A percentile compares a stretch with the other conserved stretches of the same genome.
Evolutionary conservation across 805 yeast genomes (phyloP).

Genomic region (Teunomyces stri): DNA sequence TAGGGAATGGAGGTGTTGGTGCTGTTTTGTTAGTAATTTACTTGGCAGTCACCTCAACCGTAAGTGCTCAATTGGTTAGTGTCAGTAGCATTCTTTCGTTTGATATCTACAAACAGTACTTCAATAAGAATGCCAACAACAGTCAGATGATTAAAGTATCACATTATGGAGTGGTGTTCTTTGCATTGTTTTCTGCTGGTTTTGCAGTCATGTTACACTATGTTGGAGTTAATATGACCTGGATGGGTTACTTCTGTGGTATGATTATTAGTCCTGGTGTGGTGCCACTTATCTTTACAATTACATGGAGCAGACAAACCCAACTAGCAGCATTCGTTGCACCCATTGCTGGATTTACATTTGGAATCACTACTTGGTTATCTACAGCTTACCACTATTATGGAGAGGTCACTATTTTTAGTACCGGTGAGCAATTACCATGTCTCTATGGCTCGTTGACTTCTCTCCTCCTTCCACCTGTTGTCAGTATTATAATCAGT

Average conservation of each 20-base stretch:
- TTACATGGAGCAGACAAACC: slow-evolving; percentile 6
- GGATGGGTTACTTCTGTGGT: slow-evolving; percentile 7
- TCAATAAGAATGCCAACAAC: slow-evolving; percentile 4
- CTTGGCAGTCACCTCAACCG: slow-evolving; percentile 7
- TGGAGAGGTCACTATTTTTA: slow-evolving; percentile 1
- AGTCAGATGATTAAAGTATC: slow-evolving; percentile 5
- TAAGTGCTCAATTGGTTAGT: slow-evolving; percentile 6
- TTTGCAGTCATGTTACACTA: slow-evolving; percentile 31
- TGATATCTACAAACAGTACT: slow-evolving; percentile 7
- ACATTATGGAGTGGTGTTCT: slow-evolving; percentile 9
- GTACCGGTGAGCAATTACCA: slow-evolving; percentile 3
- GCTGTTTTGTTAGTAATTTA: slow-evolving; percentile 12
- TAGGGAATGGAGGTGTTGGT: slow-evolving; percentile 32
- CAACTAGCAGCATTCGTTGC: slow-evolving; percentile 2
- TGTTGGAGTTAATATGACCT: slow-evolving; percentile 26
- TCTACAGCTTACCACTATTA: slow-evolving; percentile 1
- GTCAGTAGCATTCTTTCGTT: slow-evolving; percentile 4
- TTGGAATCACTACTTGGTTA: slow-evolving; percentile 3
- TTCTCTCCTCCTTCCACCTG: slow-evolving; percentile 12
- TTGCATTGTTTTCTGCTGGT: slow-evolving; percentile 36
- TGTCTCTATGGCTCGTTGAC: slow-evolving; percentile 2
- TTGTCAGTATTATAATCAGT: slow-evolving; percentile 25
- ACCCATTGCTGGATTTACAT: slow-evolving; percentile 1
- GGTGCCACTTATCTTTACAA: slow-evolving; percentile 3
- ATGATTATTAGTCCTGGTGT: slow-evolving; percentile 6